phyloP scores from a whole-genome alignment of 345 rosid species.

The Trapa incisa region DNA sequence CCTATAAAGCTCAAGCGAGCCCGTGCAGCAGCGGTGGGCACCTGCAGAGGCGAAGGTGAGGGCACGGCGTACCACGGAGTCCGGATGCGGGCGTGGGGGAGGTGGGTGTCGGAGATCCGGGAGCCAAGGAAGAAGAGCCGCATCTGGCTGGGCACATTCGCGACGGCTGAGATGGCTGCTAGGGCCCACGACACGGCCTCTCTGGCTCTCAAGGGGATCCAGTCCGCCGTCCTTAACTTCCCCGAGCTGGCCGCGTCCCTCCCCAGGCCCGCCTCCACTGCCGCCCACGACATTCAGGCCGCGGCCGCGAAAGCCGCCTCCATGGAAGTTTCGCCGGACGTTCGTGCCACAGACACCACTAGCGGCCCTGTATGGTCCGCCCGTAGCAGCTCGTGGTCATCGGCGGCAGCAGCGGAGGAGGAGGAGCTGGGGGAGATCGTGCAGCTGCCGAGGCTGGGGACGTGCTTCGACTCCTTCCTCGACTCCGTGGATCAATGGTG shows the following conservation, averaged over 20 bases:
- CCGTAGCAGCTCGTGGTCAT: neutral
- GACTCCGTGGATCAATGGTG: constrained; percentile 7
- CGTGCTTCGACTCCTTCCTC: constrained; percentile 10
- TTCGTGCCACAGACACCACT: constrained; percentile 6
- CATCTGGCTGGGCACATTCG: constrained; percentile 55
- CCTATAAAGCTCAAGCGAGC: neutral
- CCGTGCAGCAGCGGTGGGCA: neutral
- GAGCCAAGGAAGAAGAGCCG: constrained; percentile 55
- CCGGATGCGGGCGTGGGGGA: constrained; percentile 51
- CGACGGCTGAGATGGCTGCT: constrained; percentile 58
- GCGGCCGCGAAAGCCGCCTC: constrained; percentile 48
- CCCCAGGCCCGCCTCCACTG: constrained; percentile 37
- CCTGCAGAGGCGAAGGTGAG: constrained; percentile 13
- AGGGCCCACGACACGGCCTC: constrained; percentile 60
- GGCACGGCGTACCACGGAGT: constrained; percentile 49
- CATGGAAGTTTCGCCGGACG: constrained; percentile 15
- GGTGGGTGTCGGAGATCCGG: constrained; percentile 64
- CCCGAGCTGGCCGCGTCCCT: constrained; percentile 32
- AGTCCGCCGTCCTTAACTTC: constrained; percentile 39
- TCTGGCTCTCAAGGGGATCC: constrained; percentile 31
- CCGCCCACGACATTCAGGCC: constrained; percentile 37
- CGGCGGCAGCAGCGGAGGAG: constrained; percentile 5
- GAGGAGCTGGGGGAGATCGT: constrained; percentile 27
- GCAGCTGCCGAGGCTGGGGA: constrained; percentile 28
- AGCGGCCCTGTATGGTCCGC: too few relatives aligned